phyloP scores from a whole-genome alignment of 2,329 filamentous ascomycete species.

The Xylaria multiplex region DNA sequence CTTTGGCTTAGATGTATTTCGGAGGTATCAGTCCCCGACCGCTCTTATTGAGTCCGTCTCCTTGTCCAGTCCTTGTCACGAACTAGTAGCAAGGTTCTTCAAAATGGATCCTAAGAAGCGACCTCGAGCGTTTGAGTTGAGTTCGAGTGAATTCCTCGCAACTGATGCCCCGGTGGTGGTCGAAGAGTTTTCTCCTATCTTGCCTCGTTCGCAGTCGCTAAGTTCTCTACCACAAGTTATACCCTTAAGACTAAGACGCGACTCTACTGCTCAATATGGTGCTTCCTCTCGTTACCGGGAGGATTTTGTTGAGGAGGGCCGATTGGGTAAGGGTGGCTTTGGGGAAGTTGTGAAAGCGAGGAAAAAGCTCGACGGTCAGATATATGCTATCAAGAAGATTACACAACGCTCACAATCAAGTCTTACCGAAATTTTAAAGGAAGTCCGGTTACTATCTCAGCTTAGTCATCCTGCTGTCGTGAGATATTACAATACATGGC shows the following conservation, averaged over 20 bases:
- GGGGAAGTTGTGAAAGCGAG: constrained; percentile 95
- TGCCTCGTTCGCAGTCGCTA: constrained; percentile 57
- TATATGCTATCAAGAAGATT: constrained; percentile 98
- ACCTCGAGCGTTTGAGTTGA: constrained; percentile 80
- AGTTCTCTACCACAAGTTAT: constrained; percentile 55
- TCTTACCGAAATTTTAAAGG: constrained; percentile 82
- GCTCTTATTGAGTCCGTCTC: constrained; percentile 76
- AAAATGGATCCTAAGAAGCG: constrained; percentile 84
- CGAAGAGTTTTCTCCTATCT: constrained; percentile 55
- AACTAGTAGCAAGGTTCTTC: constrained; percentile 86
- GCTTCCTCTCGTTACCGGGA: constrained; percentile 80
- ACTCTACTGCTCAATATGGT: constrained; percentile 66
- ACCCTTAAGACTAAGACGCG: constrained; percentile 63
- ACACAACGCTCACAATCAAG: constrained; percentile 81
- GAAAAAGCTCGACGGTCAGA: constrained; percentile 90
- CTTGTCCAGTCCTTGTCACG: constrained; percentile 79
- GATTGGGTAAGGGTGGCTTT: constrained; percentile 92
- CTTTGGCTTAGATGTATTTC: constrained; percentile 80
- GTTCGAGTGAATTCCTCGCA: constrained; percentile 72
- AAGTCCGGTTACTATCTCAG: constrained; percentile 89
- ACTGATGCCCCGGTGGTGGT: constrained; percentile 70
- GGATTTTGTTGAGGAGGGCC: constrained; percentile 90
- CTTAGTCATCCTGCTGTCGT: constrained; percentile 89
- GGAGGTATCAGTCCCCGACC: constrained; percentile 81
- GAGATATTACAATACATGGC: constrained; percentile 95